Percentiles rank a stretch among this genome's conserved stretches.
Conservation (phyloP, 2,329 filamentous ascomycete genomes). For the Apiospora arundinis region DNA sequence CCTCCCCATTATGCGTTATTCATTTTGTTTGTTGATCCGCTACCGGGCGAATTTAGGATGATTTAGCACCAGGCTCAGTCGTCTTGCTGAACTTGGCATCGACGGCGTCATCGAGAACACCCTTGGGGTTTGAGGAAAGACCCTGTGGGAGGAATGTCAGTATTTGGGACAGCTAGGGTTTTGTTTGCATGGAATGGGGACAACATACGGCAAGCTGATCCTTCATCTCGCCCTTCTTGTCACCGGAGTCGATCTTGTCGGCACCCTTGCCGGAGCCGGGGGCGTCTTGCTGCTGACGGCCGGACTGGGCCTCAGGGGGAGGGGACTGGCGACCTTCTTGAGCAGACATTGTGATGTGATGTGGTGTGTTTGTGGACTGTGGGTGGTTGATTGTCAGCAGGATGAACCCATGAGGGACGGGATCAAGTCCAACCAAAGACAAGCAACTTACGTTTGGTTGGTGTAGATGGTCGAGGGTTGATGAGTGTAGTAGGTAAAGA, state of each 20-base stretch:
- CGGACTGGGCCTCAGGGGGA: conserved; percentile 70
- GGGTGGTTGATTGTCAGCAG: background rate
- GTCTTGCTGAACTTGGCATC: conserved; percentile 67
- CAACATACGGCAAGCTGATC: conserved; percentile 57
- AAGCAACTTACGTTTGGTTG: conserved; percentile 26
- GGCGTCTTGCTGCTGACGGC: conserved; percentile 65
- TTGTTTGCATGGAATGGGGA: background rate
- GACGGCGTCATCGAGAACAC: conserved; percentile 65
- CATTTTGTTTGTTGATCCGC: background rate
- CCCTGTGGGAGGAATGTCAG: conserved; percentile 42
- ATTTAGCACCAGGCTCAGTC: background rate
- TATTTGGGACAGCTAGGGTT: background rate
- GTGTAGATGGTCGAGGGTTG: conserved; percentile 23
- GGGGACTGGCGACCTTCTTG: conserved; percentile 78
- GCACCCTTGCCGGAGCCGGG: conserved; percentile 64
- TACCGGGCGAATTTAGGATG: background rate
- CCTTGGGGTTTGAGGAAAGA: conserved; percentile 70
- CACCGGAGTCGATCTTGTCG: conserved; percentile 52
- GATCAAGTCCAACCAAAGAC: background rate
- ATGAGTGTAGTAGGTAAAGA: background rate
- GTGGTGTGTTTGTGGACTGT: conserved; percentile 37
- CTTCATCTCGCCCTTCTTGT: conserved; percentile 60
- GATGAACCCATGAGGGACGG: background rate
- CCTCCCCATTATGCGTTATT: conserved; percentile 20
- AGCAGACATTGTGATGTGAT: conserved; percentile 61